Conservation (phyloP, 202 grass and related monocot genomes). For the Tripidium arundinaceum region DNA sequence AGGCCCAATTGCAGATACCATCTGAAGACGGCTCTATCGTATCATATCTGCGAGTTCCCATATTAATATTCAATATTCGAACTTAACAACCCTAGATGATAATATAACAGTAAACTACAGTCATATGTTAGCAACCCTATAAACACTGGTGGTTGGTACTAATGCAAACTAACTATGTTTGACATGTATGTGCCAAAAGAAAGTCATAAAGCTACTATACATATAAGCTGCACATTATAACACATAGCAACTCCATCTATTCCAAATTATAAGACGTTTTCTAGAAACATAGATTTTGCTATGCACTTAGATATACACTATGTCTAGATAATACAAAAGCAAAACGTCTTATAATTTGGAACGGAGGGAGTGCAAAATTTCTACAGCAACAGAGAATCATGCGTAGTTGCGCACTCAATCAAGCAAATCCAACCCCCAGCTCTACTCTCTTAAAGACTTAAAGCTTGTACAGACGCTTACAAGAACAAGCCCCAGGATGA, state of each 20-base stretch:
- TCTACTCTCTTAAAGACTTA: not conserved
- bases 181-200: not conserved
- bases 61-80: slow-evolving; percentile 77
- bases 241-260: not conserved
- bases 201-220: not conserved
- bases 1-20: slow-evolving; percentile 62
- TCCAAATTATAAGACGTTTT: no score
- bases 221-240: not conserved
- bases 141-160: not conserved
- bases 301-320: no score
- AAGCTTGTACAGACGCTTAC: not conserved
- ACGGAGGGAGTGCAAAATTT: not conserved
- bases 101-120: slow-evolving; percentile 17
- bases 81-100: slow-evolving; percentile 29
- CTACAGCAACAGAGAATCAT: not conserved
- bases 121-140: not conserved
- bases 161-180: slow-evolving; percentile 6
- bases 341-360: no score
- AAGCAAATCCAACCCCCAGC: not conserved
- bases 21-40: slow-evolving; percentile 65
- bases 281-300: no score
- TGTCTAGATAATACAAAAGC: no score
- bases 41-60: slow-evolving; percentile 69
- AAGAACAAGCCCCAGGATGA: not conserved
- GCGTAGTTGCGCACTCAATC: not conserved